Base-by-base conservation (phyloP, 768 basidiomycete genomes). In the Porpolomopsis calyptriformis region DNA sequence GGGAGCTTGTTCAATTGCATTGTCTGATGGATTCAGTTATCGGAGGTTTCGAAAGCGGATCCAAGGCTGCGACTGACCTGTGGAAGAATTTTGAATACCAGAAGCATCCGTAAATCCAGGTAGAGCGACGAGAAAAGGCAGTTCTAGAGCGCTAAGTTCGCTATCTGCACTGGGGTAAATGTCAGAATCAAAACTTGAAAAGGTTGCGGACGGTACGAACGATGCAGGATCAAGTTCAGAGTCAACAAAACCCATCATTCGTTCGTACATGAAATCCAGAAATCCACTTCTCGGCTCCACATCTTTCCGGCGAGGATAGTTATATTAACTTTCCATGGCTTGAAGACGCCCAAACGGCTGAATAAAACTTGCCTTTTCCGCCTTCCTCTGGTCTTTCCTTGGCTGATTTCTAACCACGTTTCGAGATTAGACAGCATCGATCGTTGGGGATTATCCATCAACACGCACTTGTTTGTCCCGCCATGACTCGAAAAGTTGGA, bases 171-270 rank as follows among this genome's bases (percentile, higher is more conserved):
- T 33, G 2, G 29, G 42, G 11, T 27, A 31, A 26, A 12, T 8
- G 2, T 5, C 8, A 20, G 8, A 11, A n/a, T 9, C 25, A n/a
- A 4, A 16, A 43, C 8, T 11, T 19, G 27, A 10, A 40, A 19
- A 12, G 3, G 26, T 9, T 4, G 18, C 3, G 4, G 2, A 31
- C 6, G 19, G 27, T 31, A 43, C 42, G 42, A n/a, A 43, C 42
- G 42, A 31, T 20, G 26, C 27, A 3, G 29, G 42, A 1, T 43
- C 18, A 20, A 33, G 14, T 11, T 33, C 42, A 7, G 18, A 3
- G 20, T 43, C 42, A 25, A 43, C n/a, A 20, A 43, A 31, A 11
- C 27, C 29, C 42, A 43, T 43, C 26, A 43, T 43, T n/a, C 42
- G 11, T 3, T 43, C 42, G 18, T 33, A 43, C 16, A 43, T 7